Evolutionary conservation across 495 filamentous ascomycete genomes (phyloP), one percentile per base, ranked within the genome.

Genomic region (Penicillium waksmanii): DNA sequence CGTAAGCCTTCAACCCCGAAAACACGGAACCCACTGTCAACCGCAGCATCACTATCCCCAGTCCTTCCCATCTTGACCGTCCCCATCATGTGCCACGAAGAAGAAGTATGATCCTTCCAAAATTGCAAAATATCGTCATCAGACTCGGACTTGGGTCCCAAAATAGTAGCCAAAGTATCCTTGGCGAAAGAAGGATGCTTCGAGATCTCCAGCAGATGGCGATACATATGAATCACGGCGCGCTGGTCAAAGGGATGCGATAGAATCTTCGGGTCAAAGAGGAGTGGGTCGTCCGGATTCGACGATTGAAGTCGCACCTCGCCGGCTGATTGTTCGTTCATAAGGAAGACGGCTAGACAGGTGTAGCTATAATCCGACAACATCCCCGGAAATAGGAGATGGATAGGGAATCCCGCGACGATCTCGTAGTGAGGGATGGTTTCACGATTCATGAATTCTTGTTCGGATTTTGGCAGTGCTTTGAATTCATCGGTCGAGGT

Each of bases 11-110:
- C 71, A 18, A 87, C 63, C 0, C 86, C 88, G 6, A 76, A 65
- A 0, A 90, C 77, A 31, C 76, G 74, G 56, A 88, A 86, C 3
- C 75, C 61, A 0, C 38, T 73, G 60, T 89, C 85, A 25, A 90
- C 84, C 7, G 76, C 84, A 7, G 80, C 81, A 34, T 78, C 72
- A 4, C 57, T 57, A 19, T 81, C 82, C 0, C 73, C 79, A 0
- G 55, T 7, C 44, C 61, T 73, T 0, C 87, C 87, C 85, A 90
- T 90, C 68, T 83, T 84, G 35, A 75, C 77, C 1, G 86, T 89
- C 0, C 85, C 84, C 15, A 81, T 83, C 77, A 83, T 83, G 60
- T 87, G 85, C 81, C 81, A 86, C 27, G 54, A 65, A 1, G 70
- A 71, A 1, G 51, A 55, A 8, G 66, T 25, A 25, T 65, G 75